Conservation (phyloP, 805 yeast genomes). For the Teunomyces pallodes region DNA sequence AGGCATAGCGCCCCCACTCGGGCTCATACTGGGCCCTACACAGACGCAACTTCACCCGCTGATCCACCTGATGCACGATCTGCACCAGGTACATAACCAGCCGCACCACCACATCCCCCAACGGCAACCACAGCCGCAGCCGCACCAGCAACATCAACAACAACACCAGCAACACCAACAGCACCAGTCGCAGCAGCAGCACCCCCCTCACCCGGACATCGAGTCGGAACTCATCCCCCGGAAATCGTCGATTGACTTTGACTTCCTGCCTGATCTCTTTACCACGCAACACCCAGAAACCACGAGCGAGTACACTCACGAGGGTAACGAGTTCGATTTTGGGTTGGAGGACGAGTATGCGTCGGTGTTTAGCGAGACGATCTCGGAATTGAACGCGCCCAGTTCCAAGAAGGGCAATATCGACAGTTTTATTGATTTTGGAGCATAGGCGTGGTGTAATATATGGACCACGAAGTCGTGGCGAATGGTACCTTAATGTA, state of each 20-base stretch:
- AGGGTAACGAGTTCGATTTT: conserved; percentile 11
- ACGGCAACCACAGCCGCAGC: conserved; percentile 3
- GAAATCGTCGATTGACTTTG: not conserved
- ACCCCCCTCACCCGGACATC: conserved; percentile 3
- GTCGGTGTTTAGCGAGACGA: conserved; percentile 3
- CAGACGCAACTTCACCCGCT: too few relatives aligned
- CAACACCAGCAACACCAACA: conserved; percentile 7
- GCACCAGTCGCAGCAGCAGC: conserved; percentile 14
- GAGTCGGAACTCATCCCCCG: not conserved
- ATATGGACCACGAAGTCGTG: not conserved
- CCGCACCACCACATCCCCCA: conserved; percentile 1
- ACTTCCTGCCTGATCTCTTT: not conserved
- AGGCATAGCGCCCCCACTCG: not conserved
- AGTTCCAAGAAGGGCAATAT: conserved; percentile 14
- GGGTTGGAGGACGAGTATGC: conserved; percentile 4
- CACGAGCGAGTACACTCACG: conserved; percentile 4
- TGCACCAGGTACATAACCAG: too few relatives aligned
- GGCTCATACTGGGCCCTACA: too few relatives aligned
- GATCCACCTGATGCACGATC: too few relatives aligned
- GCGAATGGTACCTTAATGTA: not conserved
- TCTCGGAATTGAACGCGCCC: conserved; percentile 3
- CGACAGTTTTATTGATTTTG: conserved; percentile 21
- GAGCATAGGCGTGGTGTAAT: conserved; percentile 5
- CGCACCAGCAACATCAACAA: not conserved
- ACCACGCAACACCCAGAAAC: conserved; percentile 1